Conservation (phyloP, 805 yeast genomes). For the Ogataea chonburiensis region DNA sequence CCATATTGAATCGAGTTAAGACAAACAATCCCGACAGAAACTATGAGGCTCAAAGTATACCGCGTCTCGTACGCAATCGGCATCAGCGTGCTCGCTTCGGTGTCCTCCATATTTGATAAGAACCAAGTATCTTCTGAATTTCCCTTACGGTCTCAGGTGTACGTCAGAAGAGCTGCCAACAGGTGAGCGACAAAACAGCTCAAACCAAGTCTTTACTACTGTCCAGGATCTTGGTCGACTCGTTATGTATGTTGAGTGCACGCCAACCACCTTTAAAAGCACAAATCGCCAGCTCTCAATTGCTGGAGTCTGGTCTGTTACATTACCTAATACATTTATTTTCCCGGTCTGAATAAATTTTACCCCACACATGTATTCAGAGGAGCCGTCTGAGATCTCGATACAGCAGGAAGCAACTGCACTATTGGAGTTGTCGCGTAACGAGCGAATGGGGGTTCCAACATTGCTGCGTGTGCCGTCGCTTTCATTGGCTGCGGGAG, state of each 20-base stretch:
- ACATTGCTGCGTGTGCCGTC: slow-evolving; percentile 46
- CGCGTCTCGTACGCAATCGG: slow-evolving; percentile 1
- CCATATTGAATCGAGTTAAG: slow-evolving; percentile 88
- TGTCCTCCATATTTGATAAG: slow-evolving; percentile 3
- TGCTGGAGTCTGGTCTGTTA: too few relatives aligned
- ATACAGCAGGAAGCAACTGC: too few relatives aligned
- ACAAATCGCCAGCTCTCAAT: too few relatives aligned
- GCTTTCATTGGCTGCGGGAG: slow-evolving; percentile 39
- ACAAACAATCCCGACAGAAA: slow-evolving; percentile 58
- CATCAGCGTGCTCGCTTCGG: slow-evolving; percentile 3
- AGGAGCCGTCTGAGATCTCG: too few relatives aligned
- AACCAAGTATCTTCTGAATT: too few relatives aligned
- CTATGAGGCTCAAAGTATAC: slow-evolving; percentile 35
- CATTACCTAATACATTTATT: slow-evolving; percentile 8
- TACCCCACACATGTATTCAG: slow-evolving; percentile 3
- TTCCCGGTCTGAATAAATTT: background rate
- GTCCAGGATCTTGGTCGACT: too few relatives aligned
- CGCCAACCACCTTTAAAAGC: too few relatives aligned
- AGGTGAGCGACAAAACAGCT: too few relatives aligned
- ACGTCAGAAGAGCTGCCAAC: too few relatives aligned
- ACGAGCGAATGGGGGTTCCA: slow-evolving; percentile 48
- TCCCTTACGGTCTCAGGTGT: too few relatives aligned
- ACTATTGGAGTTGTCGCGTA: slow-evolving; percentile 13
- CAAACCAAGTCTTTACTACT: too few relatives aligned
- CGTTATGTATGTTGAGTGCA: too few relatives aligned